phyloP scores from a whole-genome alignment of 345 rosid genomes.

The Linum trigynum region DNA sequence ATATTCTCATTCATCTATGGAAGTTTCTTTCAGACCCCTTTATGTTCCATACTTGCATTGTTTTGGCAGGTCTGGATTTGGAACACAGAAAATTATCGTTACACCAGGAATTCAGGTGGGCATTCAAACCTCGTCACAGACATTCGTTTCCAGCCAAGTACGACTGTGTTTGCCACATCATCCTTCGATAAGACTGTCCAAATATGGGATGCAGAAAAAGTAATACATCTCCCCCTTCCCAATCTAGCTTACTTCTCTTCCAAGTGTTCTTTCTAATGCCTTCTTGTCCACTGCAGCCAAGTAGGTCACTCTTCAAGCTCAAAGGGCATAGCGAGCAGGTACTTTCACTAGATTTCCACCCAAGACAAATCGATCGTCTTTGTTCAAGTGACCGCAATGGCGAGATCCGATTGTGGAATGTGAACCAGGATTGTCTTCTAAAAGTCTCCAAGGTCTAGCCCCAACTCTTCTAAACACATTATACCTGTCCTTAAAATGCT shows the following conservation, averaged over 20 bases:
- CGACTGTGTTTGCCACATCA: conserved; percentile 85
- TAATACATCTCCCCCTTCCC: conserved; percentile 24
- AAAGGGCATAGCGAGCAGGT: conserved; percentile 69
- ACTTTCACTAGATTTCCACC: conserved; percentile 86
- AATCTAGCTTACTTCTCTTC: neutral
- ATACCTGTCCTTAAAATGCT: too few species aligned
- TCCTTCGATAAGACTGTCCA: conserved; percentile 94
- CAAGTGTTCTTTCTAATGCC: neutral
- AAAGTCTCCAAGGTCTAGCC: conserved; percentile 68
- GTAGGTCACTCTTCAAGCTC: conserved; percentile 72
- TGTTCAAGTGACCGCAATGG: conserved; percentile 91
- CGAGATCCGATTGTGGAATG: conserved; percentile 92
- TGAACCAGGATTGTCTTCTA: conserved; percentile 66
- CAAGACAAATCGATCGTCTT: conserved; percentile 76
- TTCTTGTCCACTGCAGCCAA: conserved; percentile 45
- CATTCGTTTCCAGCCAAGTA: conserved; percentile 89
- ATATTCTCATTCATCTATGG: neutral
- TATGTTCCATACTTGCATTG: too few species aligned
- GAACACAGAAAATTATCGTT: conserved; percentile 51
- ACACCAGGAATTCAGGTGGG: conserved; percentile 68
- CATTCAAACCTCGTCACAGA: conserved; percentile 76
- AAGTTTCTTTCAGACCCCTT: too few species aligned
- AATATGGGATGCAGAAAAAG: conserved; percentile 98
- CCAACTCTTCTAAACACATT: neutral
- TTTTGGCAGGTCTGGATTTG: conserved; percentile 23